Evolutionary conservation across 495 filamentous ascomycete species (phyloP), one percentile per base, ranked within the genome.

Genomic region (Rhypophila decipiens): DNA sequence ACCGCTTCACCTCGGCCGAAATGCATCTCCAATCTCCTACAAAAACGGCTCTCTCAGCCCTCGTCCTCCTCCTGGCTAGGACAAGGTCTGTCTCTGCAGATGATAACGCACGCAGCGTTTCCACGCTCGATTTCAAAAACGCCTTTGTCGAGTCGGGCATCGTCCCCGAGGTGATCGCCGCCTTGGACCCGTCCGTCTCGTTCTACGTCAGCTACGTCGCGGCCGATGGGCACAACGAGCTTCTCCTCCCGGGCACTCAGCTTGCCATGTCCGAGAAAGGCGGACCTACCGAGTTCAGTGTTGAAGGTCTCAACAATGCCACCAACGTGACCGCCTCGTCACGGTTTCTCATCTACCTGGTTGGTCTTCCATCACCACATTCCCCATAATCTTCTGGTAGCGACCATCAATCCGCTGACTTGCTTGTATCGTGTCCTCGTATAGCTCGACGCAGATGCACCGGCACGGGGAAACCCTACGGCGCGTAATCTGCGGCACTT

Each of bases 391-490:
- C 17, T 9, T 17, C 39, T 49, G 20, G 44, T 24, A 36, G 23
- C 9, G 9, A 18, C 1, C 23, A 33, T 19, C 12, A 18, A n/a
- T 12, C 23, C 18, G 4, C 31, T 36, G 29, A 49, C 37, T 13
- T 8, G 9, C 8, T 27, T 11, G 20, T 27, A 3, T 31, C 9
- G 3, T 12, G 34, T n/a, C 24, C n/a, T n/a, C n/a, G n/a, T n/a
- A n/a, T n/a, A 55, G 51, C 45, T 58, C 18, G 58, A 60, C 45
- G 55, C 55, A 20, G 58, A 60, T 24, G 58, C 58, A 0, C 58
- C 58, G 5, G 37, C 48, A 0, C 45, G 51, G n/a, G 44, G 27
- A 41, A 46, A 49, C 43, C 57, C 57, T 8, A 47, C 48, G 12
- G 47, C 58, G 2, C 48, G 58, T 1, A 60, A 57, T 39, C 46